Base-by-base conservation (phyloP, 345 rosid species). In the Populus nigra region DNA sequence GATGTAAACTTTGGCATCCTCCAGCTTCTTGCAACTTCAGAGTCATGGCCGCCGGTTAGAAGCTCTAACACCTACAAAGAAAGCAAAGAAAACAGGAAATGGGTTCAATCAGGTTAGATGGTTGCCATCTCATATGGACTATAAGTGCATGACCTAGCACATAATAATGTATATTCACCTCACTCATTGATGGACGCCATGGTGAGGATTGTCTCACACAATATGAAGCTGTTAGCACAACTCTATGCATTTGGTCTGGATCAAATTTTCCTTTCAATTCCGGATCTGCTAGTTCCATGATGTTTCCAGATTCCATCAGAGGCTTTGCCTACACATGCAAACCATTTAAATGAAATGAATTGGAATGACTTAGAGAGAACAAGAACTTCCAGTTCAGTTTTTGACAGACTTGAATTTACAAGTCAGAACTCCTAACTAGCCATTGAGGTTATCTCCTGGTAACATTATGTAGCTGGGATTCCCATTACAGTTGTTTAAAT, bases 131-230 rank as follows among this genome's bases (percentile, higher is more conserved):
- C 59, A 53, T 17, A 18, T 53, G n/a, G 59, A 53, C 59, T 10
- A 3, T 43, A 10, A 10, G 47, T 12, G 47, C 47, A 43, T 43
- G 15, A 43, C 47, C 47, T 7, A 38, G 8, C 39, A 7, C 39
- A 38, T 38, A 38, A 20, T 53, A 11, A 35, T 73, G 20, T 31
- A 12, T 10, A n/a, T 6, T 18, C 79, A 92, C 98, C 88, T 93
- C 92, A 50, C 88, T 95, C 96, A 91, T 93, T 9, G 93, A 85
- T 67, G 98, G 98, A 61, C 99, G 89, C 93, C 88, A 87, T 12
- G 80, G 71, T 0, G 97, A 87, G 8, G 97, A 90, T 73, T 93
- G 98, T 79, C 94, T 85, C n/a, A 93, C 90, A 29, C 99, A 95
- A 61, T 85, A 88, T 53, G 93, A 91, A 74, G 98, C 96, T 31